Evolutionary conservation across 2,329 filamentous ascomycete species (phyloP).

Genomic region (Blastomyces gilchristii): DNA sequence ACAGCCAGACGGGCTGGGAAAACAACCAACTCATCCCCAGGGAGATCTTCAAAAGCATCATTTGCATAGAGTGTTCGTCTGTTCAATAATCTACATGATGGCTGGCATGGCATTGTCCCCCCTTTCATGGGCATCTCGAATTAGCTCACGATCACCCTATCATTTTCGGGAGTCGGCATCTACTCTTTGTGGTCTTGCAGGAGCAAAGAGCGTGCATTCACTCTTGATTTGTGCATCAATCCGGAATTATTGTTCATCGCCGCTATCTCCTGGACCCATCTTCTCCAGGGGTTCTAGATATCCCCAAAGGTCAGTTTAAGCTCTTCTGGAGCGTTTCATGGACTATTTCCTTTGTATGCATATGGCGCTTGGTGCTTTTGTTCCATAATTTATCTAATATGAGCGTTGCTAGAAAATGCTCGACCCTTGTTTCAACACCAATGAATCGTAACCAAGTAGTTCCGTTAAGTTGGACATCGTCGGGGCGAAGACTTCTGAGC

Average conservation of each 20-base stretch:
- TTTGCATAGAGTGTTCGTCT: neutral
- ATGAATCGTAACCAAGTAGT: neutral
- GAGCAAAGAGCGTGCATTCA: neutral
- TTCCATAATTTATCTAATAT: neutral
- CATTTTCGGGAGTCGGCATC: neutral
- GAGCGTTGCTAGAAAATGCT: neutral
- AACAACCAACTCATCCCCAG: neutral
- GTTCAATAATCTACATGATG: neutral
- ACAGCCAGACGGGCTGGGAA: neutral
- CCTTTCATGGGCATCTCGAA: neutral
- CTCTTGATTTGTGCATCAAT: neutral
- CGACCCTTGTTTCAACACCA: neutral
- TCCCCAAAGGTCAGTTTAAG: neutral
- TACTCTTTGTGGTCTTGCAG: neutral
- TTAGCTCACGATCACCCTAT: neutral
- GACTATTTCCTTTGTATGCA: neutral
- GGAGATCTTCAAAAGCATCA: neutral
- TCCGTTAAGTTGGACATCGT: neutral
- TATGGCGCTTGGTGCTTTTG: neutral
- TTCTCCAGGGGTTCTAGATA: neutral
- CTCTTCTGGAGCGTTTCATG: neutral
- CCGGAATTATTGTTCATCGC: neutral
- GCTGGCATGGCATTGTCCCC: neutral
- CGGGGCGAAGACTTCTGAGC: constrained; percentile 8
- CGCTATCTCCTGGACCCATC: neutral